Base-by-base conservation (phyloP, 1,284 basidiomycete species). In the Wallemia ichthyophaga region DNA sequence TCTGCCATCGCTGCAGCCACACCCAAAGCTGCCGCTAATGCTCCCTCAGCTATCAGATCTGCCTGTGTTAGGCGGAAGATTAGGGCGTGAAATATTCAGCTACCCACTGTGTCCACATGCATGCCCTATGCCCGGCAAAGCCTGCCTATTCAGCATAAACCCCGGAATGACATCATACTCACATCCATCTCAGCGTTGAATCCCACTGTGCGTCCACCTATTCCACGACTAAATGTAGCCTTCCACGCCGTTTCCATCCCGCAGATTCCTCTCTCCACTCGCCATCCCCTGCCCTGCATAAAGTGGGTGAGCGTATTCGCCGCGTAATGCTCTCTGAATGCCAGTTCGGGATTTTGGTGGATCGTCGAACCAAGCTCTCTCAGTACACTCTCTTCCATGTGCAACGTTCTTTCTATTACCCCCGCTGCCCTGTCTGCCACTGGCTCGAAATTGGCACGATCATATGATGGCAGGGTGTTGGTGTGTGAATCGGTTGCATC, bases 31-130 rank as follows among this genome's bases (percentile, higher is more conserved):
- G 66, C 64, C 19, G 64, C 66, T 1, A 67, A 61, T 54, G 65
- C 66, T 5, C 63, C 63, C 24, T 66, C 67, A 17, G 66, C 66
- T 25, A 67, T 67, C 25, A 67, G 57, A 53, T 66, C 66, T 58
- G 66, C 31, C 1, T n/a, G 24, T 31, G 27, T 23, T 57, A 27
- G 25, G 53, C 58, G 25, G 5, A 37, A 31, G 25, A 48, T 7
- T 7, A 32, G 15, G 24, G 1, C 11, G 15, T 25, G 25, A 7
- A 2, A 25, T 9, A 56, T 11, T 25, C 23, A 56, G 25, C 7
- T 2, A 19, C 55, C 15, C 25, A 56, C 55, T 56, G n/a, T 58
- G 65, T 3, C 65, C 65, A 31, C 65, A 66, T 1, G 65, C 65
- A 58, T 65, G 65, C 21, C 66, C 66, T 23, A 67, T 64, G 1